Base-by-base conservation (phyloP, 2,329 filamentous ascomycete genomes). In the Penicillium sp. region DNA sequence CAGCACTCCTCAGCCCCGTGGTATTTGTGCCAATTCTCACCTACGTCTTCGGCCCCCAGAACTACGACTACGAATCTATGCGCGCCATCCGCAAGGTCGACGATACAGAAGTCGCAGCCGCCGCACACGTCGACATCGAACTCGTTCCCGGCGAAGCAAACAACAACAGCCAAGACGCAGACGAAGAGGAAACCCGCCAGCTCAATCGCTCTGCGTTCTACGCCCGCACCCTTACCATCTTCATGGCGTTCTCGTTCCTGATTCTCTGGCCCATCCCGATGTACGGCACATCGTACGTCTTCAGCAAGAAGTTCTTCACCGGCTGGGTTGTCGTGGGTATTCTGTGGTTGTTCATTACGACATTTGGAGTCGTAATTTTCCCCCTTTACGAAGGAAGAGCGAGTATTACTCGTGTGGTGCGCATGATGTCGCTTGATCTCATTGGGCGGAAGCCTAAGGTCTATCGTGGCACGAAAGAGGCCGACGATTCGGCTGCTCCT, bases 231-330 rank as follows among this genome's bases (percentile, higher is more conserved):
- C 70, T 85, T 58, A 90, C 87, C 1, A 77, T 85, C 9, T 71
- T 82, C 60, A 79, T 91, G 77, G 89, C 90, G 0, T 57, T 96
- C 0, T 81, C 85, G 0, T 79, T 96, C 52, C 77, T 96, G 0
- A 80, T 96, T 2, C 82, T 96, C 14, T 96, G 92, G 91, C 92
- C 92, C 0, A 93, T 96, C 83, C 92, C 92, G 1, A 86, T 96
- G 85, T 96, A 94, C 68, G 92, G 91, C 10, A 81, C 82, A 0
- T 83, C 83, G 1, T 96, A 96, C 69, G 83, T 96, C 50, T 95
- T 94, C 75, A 86, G 82, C 71, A 89, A 90, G 78, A 81, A 80
- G 22, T 94, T 94, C 79, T 94, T 93, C 74, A 90, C 88, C 0
- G 89, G 89, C 43, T 93, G 89, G 89, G 84, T 92, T 10, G 81